Evolutionary conservation across 768 basidiomycete genomes (phyloP).

Genomic region (Mycena indigotica): DNA sequence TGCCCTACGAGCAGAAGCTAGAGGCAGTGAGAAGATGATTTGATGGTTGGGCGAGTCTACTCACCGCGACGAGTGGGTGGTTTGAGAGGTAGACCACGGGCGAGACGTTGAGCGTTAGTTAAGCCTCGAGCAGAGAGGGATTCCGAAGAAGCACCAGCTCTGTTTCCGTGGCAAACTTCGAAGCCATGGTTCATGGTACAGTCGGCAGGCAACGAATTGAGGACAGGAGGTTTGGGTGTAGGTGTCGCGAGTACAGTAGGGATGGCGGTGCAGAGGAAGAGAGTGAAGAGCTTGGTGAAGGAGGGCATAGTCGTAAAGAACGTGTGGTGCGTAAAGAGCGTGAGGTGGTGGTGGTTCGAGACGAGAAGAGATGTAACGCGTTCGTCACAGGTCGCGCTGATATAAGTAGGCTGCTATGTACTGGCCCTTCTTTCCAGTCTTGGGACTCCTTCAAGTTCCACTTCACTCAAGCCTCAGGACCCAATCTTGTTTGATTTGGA

Average conservation of each 20-base stretch:
- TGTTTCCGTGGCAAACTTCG: background rate
- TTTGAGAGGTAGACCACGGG: constrained; percentile 28
- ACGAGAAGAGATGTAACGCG: constrained; percentile 1
- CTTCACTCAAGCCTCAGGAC: too few species aligned
- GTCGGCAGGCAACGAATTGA: constrained; percentile 4
- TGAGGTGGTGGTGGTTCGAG: constrained; percentile 16
- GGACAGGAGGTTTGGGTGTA: constrained; percentile 4
- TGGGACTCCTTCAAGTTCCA: too few species aligned
- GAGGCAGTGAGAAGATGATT: background rate
- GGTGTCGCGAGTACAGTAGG: constrained; percentile 12
- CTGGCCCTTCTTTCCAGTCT: too few species aligned
- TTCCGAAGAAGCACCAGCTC: background rate
- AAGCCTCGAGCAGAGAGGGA: constrained; percentile 6
- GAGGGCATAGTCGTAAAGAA: constrained; percentile 16
- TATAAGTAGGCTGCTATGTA: too few species aligned
- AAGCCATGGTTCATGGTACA: background rate
- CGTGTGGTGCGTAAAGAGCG: constrained; percentile 18
- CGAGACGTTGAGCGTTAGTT: constrained; percentile 30
- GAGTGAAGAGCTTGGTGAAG: constrained; percentile 13
- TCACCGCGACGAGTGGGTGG: constrained; percentile 24
- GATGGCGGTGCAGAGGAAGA: constrained; percentile 15
- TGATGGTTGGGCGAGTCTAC: background rate
- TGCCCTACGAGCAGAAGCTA: constrained; percentile 23
- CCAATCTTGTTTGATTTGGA: too few species aligned
- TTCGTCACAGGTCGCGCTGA: background rate